Base-by-base conservation (phyloP, 345 rosid genomes). In the Erucastrum elatum region DNA sequence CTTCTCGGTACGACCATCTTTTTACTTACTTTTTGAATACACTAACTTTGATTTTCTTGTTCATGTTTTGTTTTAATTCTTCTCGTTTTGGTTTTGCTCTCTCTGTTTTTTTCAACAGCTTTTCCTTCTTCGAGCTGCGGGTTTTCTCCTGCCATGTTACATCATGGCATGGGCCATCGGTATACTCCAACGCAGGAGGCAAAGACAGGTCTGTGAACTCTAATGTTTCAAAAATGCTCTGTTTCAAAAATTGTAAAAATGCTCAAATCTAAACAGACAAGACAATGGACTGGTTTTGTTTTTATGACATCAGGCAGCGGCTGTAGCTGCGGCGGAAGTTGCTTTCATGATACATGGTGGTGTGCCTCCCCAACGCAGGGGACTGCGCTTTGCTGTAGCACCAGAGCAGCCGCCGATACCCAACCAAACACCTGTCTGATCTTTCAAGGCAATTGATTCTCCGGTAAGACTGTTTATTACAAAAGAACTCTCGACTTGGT, bases 161-260 rank as follows among this genome's bases (percentile, higher is more conserved):
- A 90, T 95, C 73, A 95, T 93, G 99, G 99, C 98, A 61, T 95
- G 99, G 99, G 98, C 97, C 73, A 88, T 95, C 53, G 89, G 96
- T 80, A 86, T 93, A 77, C 80, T 95, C 80, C 99, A 93, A 86
- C 96, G 91, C 1, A 88, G 98, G 17, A 87, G 98, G 77, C 97
- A 91, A 78, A 88, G 97, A 87, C 97, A 90, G 91, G 99, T 35
- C 9, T 95, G 29, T 62, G 81, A 29, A 39, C 56, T 64, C 2
- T 0, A 10, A 29, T 9, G 37, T 34, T 34, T 34, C 37, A 34
- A 25, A 6, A 2, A 55, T 5, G 3, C 8, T 49, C 27, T 16
- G 8, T 49, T 35, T 12, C 7, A 49, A 49, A 49, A 31, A 1
- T 64, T 66, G 3, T 27, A 31, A 13, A 15, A 59, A 17, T 33